phyloP scores from a whole-genome alignment of 352 stramenopile species.

The Aphanomyces euteiches region DNA sequence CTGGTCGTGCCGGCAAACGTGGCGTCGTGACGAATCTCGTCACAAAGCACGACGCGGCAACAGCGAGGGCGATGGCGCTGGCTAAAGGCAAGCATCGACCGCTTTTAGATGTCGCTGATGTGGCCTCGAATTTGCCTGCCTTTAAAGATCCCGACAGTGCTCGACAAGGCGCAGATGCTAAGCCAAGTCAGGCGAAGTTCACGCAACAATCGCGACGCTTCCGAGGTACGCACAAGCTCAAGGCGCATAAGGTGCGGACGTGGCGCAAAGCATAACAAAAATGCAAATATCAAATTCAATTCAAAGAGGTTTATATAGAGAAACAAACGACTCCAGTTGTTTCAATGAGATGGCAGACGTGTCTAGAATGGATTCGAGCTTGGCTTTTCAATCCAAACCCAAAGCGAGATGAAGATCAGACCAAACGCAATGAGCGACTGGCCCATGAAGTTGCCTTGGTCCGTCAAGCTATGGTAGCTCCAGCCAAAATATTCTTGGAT shows the following conservation, averaged over 20 bases:
- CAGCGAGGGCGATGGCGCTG: not conserved
- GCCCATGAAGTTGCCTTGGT: slow-evolving; percentile 85
- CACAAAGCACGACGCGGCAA: slow-evolving; percentile 53
- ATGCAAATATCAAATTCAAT: not conserved
- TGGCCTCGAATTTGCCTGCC: no score
- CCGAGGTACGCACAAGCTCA: slow-evolving; percentile 53
- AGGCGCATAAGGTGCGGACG: slow-evolving; percentile 52
- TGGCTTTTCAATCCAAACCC: slow-evolving; percentile 78
- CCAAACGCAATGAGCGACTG: slow-evolving; percentile 73
- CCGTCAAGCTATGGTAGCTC: slow-evolving; percentile 84
- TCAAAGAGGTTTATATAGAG: not conserved
- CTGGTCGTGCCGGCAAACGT: slow-evolving; percentile 50
- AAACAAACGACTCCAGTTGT: not conserved
- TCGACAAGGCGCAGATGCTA: not conserved
- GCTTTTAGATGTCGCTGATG: not conserved
- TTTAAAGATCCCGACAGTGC: no score
- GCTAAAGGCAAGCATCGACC: slow-evolving; percentile 9
- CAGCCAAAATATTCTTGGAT: slow-evolving; percentile 86
- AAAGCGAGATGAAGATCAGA: slow-evolving; percentile 79
- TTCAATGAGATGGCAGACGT: not conserved
- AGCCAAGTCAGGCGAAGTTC: not conserved
- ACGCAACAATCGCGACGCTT: slow-evolving; percentile 32
- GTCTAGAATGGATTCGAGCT: slow-evolving; percentile 57
- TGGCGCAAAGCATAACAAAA: not conserved
- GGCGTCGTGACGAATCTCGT: slow-evolving; percentile 73